phyloP scores from a whole-genome alignment of 2,329 filamentous ascomycete genomes.

The Cyphellophora europaea region DNA sequence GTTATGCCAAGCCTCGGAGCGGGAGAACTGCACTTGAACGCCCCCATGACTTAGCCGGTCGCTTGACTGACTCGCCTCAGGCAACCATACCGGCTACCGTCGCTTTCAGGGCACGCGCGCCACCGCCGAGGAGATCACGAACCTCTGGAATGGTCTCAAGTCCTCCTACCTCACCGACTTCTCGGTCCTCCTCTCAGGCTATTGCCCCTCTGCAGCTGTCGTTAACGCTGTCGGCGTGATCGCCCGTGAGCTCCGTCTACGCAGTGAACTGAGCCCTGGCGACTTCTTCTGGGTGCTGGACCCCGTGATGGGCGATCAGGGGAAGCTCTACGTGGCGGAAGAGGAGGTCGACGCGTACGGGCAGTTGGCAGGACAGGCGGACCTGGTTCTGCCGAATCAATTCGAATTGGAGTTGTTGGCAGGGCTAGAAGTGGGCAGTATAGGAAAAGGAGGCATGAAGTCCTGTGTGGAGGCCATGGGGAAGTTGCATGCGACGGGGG shows the following conservation, averaged over 20 bases:
- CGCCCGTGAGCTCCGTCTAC: slow-evolving; percentile 63
- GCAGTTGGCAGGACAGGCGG: slow-evolving; percentile 63
- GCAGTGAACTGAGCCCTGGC: slow-evolving; percentile 10
- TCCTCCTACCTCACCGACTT: slow-evolving; percentile 81
- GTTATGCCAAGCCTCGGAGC: too few species aligned
- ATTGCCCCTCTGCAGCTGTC: slow-evolving; percentile 77
- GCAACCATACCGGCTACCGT: slow-evolving; percentile 89
- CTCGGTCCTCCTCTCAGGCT: slow-evolving; percentile 89
- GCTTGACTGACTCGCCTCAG: slow-evolving; percentile 35
- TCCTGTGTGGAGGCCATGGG: slow-evolving; percentile 15
- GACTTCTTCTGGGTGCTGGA: slow-evolving; percentile 58
- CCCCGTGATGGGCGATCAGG: slow-evolving; percentile 97
- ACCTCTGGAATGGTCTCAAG: slow-evolving; percentile 75
- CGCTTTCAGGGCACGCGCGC: slow-evolving; percentile 80
- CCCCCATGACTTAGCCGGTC: too few species aligned
- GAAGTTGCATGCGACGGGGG: slow-evolving; percentile 50
- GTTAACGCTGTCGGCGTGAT: slow-evolving; percentile 80
- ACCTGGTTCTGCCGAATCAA: slow-evolving; percentile 90
- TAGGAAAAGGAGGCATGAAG: slow-evolving; percentile 9
- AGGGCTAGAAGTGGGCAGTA: slow-evolving; percentile 2
- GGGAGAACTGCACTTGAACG: too few species aligned
- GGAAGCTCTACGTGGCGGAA: slow-evolving; percentile 78
- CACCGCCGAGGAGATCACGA: slow-evolving; percentile 70
- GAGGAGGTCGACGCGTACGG: slow-evolving; percentile 91
- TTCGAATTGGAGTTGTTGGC: slow-evolving; percentile 85